These are phyloP conservation scores for Mycena sanguinolenta DNA, from an alignment of 768 basidiomycete genomes.

Conservation along the genomic window DNA sequence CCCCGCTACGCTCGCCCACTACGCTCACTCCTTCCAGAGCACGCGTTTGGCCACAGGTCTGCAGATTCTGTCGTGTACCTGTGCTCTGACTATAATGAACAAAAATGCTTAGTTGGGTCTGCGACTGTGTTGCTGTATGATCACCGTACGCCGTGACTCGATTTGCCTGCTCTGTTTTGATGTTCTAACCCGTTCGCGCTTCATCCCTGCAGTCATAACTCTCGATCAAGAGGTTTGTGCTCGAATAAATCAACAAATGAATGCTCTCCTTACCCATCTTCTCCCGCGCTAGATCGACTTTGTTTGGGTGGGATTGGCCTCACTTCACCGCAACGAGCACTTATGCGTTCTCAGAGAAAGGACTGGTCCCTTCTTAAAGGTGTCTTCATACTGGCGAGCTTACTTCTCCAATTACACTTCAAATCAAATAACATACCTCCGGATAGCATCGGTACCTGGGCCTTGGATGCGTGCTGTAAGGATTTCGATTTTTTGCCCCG, in stretches of 20 bases:
- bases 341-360: constrained; percentile 33
- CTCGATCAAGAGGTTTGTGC: constrained; percentile 19
- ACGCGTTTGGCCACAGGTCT: constrained; percentile 25
- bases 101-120: constrained; percentile 6
- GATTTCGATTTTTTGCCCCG: neutral
- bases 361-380: constrained; percentile 46
- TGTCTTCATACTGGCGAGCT: constrained; percentile 44
- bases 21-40: constrained; percentile 10
- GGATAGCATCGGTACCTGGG: constrained; percentile 46
- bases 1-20: neutral
- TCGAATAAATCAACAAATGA: neutral
- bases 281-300: constrained; percentile 9
- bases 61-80: neutral
- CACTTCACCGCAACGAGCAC: neutral
- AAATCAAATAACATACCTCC: neutral
- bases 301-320: constrained; percentile 11
- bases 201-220: constrained; percentile 15
- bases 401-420: neutral
- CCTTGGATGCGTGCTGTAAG: constrained; percentile 42
- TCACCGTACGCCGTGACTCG: constrained; percentile 11
- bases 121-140: constrained; percentile 15
- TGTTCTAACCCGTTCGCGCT: neutral
- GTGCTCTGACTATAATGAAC: neutral
- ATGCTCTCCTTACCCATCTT: neutral
- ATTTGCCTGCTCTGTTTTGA: neutral